Base-by-base conservation (phyloP, 768 basidiomycete genomes). In the Leccinum rimulosum region DNA sequence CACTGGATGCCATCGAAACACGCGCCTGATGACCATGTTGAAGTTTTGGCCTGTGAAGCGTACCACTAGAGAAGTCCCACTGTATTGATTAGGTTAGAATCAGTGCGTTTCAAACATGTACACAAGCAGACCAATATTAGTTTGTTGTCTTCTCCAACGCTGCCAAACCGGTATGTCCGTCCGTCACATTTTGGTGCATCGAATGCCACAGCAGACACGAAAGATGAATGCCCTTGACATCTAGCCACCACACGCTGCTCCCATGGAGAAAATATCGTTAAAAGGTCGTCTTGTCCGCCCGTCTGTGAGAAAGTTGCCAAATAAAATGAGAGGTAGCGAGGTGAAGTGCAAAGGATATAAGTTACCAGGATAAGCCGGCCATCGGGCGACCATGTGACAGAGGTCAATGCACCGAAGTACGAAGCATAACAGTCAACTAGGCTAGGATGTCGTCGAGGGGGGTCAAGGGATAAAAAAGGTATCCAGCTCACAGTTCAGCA, bases 131-230 rank as follows among this genome's bases (percentile, higher is more conserved):
- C 95, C 64, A 98, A 69, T 48, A 97, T 90, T 5, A 99, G 68
- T 70, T 95, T 95, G 70, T 95, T 97, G 67, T 99, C 97, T 72
- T 98, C 96, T 17, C 95, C 97, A 3, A 98, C 93, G 67, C 93
- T 95, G 2, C 90, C 94, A 67, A 99, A 98, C 8, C 96, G 84
- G 68, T 98, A 96, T 45, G 93, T 93, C 35, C 95, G 82, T 30
- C 89, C 89, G 64, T 95, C 93, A 64, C 92, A 92, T 19, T 89
- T 84, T 31, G 86, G 77, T n/a, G 89, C 87, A 70, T 99, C 97
- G 70, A 98, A 98, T 2, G 89, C 88, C 17, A 98, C 82, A 11
- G 85, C 80, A 0, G 93, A 89, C 7, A 99, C 91, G 69, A 97
- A 98, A 2, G 93, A 95, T 0, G 93, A 91, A 69, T 99, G 97